Evolutionary conservation across 176 grass and related monocot species (phyloP).

Genomic region (Oryza longistaminata): DNA sequence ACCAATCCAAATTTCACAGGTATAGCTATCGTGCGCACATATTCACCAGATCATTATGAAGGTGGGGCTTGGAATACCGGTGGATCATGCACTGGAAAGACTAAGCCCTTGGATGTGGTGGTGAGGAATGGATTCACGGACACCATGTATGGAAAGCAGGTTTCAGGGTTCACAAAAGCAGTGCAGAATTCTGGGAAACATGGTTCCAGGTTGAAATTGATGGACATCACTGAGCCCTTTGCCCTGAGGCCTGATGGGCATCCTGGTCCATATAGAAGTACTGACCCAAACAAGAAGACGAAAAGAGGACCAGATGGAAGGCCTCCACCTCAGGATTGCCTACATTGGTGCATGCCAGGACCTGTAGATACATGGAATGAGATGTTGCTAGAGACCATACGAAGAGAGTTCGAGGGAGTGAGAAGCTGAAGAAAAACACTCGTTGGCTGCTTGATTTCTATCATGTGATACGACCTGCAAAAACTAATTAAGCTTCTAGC

Average conservation of each 20-base stretch:
- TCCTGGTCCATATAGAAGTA: conserved; percentile 85
- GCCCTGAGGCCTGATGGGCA: conserved; percentile 82
- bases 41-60: conserved; percentile 93
- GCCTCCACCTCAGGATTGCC: conserved; percentile 89
- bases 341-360: conserved; percentile 99
- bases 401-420: conserved; percentile 53
- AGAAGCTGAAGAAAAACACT: conserved; percentile 41
- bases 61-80: conserved; percentile 90
- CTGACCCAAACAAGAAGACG: conserved; percentile 91
- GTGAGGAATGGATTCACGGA: conserved; percentile 78
- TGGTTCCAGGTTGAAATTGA: conserved; percentile 69
- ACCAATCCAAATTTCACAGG: conserved; percentile 81
- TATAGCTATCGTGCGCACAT: conserved; percentile 73
- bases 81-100: conserved; percentile 86
- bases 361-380: conserved; percentile 93
- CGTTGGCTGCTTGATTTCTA: not conserved
- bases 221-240: conserved; percentile 83
- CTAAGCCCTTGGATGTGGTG: conserved; percentile 51
- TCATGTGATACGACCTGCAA: not conserved
- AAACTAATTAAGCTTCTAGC: not conserved
- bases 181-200: conserved; percentile 50
- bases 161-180: conserved; percentile 59
- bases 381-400: conserved; percentile 80
- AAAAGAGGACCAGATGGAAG: conserved; percentile 79
- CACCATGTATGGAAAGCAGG: conserved; percentile 73